Base-by-base conservation (phyloP, 768 basidiomycete genomes). In the Naganishia randhawae region DNA sequence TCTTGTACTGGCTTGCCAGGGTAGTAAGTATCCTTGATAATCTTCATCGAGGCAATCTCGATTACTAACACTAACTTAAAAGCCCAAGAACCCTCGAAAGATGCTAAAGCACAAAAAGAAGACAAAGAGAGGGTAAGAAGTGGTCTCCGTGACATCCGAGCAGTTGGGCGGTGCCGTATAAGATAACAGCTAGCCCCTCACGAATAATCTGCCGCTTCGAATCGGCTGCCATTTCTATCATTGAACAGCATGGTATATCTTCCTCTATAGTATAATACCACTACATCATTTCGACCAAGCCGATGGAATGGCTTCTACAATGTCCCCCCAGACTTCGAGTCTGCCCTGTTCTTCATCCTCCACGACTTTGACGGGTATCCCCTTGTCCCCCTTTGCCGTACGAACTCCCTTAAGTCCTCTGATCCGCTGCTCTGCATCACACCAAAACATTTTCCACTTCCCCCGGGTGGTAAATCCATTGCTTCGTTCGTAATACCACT, bases 401-500 rank as follows among this genome's bases (percentile, higher is more conserved):
- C 71, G 54, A 48, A 71, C 67, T 54, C 69, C 67, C 53, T 71
- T 80, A 53, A 71, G 69, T 57, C 71, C 74, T 79, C 85, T 87
- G 31, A 94, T 80, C 63, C 88, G 84, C 81, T 88, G 90, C 82
- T 98, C 95, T 0, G 89, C 92, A 81, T 99, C 96, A 80, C 94
- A 96, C 96, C 96, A 99, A 80, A 99, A 99, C 73, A 99, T 80
- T 51, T 92, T 87, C 91, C 95, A 99, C 29, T 86, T 82, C 39
- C 73, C 54, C 69, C 74, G 83, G 89, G 85, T 71, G 42, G 92
- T 70, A 81, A 97, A 94, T 22, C 96, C 96, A 22, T 88, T 89
- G 77, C 89, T 90, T 37, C 96, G 87, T 76, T 99, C 96, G 72
- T 92, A 97, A 81, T 99, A 99, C 96, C 96, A 99, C 81, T 93